Evolutionary conservation across 768 basidiomycete species (phyloP), one percentile per base, ranked within the genome.

Genomic region (Podaxis sp.): DNA sequence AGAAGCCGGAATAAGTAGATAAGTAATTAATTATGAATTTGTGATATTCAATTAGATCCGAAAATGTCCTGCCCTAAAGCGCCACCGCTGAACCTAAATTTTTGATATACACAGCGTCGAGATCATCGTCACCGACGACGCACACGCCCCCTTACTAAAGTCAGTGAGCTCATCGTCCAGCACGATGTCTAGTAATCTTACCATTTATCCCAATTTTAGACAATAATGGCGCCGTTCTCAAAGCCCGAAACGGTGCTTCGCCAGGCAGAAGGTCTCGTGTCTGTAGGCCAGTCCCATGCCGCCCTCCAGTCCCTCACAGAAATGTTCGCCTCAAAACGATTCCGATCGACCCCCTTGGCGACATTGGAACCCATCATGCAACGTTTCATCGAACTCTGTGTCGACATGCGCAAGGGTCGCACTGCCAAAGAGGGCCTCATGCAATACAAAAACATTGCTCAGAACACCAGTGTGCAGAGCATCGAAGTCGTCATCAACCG

Each of bases 391-490:
- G 93, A 96, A 71, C 90, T 99, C 53, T 99, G 95, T 73, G 95
- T 98, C 64, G 90, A 94, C 65, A 89, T 97, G 84, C 87, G 94
- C 67, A 95, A 96, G 75, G 95, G 95, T 0, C 84, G 94, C 28
- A 89, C 92, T 28, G 96, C 95, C 24, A 95, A 96, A 75, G 95
- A 96, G 72, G 96, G 94, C 24, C 86, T 99, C 53, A 93, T 96
- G 88, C 90, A 94, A 72, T 97, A 93, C 85, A 98, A 97, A 80
- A 98, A 98, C 74, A 95, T 97, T 68, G 95, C 95, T 0, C 96
- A 99, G 71, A 95, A 96, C 69, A 87, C 89, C 22, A 93, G 86
- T 73, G 94, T 98, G 46, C 86, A 84, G 54, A 93, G 91, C 65
- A 96, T 99, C 73, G 96, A 99, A 74, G 80, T 84, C 52, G 95